Base-by-base conservation (phyloP, 148 eudicot species). In the Hydrangea macrophylla region DNA sequence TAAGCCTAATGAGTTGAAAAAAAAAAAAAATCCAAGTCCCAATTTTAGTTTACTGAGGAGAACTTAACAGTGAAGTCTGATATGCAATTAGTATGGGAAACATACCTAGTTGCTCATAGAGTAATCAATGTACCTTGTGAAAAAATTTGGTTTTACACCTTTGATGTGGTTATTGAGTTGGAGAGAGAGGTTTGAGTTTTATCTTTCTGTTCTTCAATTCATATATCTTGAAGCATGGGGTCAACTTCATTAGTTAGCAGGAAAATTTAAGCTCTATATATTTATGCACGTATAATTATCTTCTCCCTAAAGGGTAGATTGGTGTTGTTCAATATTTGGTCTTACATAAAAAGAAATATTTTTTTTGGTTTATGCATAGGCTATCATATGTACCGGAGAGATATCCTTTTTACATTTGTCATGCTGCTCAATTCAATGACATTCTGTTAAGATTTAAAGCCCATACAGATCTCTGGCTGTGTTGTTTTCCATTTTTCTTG, bases 401-500 rank as follows among this genome's bases (percentile, higher is more conserved):
- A 58, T 45, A 28, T 69, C 31, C 0, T 56, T 40, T n/a, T 25
- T 42, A 37, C 23, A 28, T 56, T 67, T 26, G 20, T 42, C 1
- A 0, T 13, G 53, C 35, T 26, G 39, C 28, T 39, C 28, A 23
- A 17, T 48, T 30, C 23, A 18, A 20, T 48, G 53, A 18, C 1
- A 1, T 48, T 42, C 50, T 2, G 13, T 42, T 42, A 11, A 12
- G 50, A 10, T 2, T 51, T 31, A 12, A 0, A n/a, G 20, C 23
- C 28, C 15, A 20, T 27, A 26, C 6, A 55, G 62, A 7, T 18
- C n/a, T 2, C 23, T 48, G 53, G 53, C 6, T 48, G 22, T 48
- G n/a, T 48, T 48, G 5, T 48, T 48, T 48, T 48, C 7, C 53
- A 48, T 11, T 36, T 72, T n/a, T 12, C 55, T 53, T 80, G 73